phyloP scores from a whole-genome alignment of 208 protist species.

The Leptomonas seymouri region DNA sequence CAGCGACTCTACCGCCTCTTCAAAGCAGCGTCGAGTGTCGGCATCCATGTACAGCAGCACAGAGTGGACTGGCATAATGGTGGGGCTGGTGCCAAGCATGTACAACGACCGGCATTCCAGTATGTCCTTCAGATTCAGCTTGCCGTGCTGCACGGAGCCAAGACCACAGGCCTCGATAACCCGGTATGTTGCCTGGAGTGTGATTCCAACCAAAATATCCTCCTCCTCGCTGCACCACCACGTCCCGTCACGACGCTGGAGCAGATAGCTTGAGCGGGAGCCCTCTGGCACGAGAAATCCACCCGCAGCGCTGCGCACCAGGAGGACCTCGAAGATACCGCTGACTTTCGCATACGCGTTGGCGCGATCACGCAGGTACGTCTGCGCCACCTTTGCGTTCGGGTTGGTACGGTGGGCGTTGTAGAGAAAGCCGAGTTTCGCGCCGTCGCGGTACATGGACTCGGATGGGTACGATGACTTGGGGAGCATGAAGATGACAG shows the following conservation, averaged over 20 bases:
- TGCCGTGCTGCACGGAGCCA: conserved; percentile 42
- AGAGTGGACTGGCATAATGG: conserved; percentile 67
- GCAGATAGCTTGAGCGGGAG: conserved; percentile 83
- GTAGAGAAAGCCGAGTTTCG: conserved; percentile 62
- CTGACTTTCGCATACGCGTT: conserved; percentile 33
- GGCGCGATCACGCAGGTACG: conserved; percentile 54
- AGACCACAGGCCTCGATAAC: conserved; percentile 39
- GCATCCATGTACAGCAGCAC: conserved; percentile 60
- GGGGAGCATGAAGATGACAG: conserved; percentile 56
- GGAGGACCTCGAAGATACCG: conserved; percentile 63
- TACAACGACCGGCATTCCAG: conserved; percentile 50
- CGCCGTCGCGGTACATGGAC: conserved; percentile 66
- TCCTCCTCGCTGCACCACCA: conserved; percentile 65
- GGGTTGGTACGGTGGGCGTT: conserved; percentile 66
- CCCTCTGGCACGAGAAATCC: conserved; percentile 79
- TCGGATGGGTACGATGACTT: conserved; percentile 72
- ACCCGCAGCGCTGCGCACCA: conserved; percentile 52
- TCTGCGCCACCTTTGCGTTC: conserved; percentile 74
- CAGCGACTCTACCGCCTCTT: conserved; percentile 25
- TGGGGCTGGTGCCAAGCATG: conserved; percentile 78
- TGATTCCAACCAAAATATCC: conserved; percentile 82
- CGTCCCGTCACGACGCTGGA: conserved; percentile 43
- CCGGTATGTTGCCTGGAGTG: conserved; percentile 48
- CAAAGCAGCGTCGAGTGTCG: conserved; percentile 41
- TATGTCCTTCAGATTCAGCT: conserved; percentile 62